phyloP scores from a whole-genome alignment of 148 eudicot genomes.

The Nepenthes gracilis region DNA sequence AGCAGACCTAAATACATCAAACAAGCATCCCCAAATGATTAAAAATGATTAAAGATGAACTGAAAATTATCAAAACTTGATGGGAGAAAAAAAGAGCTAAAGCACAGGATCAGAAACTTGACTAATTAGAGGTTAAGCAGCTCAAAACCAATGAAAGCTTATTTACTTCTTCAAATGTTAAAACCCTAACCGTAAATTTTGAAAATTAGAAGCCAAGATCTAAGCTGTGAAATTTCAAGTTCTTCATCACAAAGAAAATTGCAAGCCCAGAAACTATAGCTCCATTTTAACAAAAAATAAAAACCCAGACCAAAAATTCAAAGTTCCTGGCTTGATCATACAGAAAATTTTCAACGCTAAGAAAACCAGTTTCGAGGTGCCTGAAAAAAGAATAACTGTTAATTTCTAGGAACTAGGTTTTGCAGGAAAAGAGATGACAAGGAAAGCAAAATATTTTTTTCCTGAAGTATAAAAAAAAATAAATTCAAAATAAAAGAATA shows the following conservation, averaged over 20 bases:
- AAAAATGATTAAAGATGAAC: not conserved
- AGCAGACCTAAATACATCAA: not conserved
- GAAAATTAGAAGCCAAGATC: not conserved
- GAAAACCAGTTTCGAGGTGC: slow-evolving; percentile 15
- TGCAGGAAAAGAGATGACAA: slow-evolving; percentile 25
- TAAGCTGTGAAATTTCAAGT: not conserved
- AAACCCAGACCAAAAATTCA: slow-evolving; percentile 9
- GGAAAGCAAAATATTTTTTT: slow-evolving; percentile 16
- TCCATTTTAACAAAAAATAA: slow-evolving; percentile 7
- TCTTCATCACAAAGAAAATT: not conserved
- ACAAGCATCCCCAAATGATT: not conserved
- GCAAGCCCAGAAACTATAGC: too few relatives aligned
- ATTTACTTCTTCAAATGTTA: not conserved
- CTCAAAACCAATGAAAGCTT: not conserved
- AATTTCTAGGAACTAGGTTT: slow-evolving; percentile 31
- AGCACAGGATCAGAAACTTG: not conserved
- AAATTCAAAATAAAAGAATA: slow-evolving; percentile 26
- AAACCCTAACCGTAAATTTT: not conserved
- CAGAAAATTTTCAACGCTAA: slow-evolving; percentile 19
- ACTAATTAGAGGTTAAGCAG: not conserved
- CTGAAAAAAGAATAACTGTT: slow-evolving; percentile 25
- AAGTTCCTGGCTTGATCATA: slow-evolving; percentile 7
- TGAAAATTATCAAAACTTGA: not conserved
- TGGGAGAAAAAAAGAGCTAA: not conserved
- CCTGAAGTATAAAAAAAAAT: slow-evolving; percentile 10